Percentiles rank a stretch among this genome's conserved stretches.
phyloP scores from a whole-genome alignment of 768 basidiomycete genomes.

The Sporobolomyces phaffii region DNA sequence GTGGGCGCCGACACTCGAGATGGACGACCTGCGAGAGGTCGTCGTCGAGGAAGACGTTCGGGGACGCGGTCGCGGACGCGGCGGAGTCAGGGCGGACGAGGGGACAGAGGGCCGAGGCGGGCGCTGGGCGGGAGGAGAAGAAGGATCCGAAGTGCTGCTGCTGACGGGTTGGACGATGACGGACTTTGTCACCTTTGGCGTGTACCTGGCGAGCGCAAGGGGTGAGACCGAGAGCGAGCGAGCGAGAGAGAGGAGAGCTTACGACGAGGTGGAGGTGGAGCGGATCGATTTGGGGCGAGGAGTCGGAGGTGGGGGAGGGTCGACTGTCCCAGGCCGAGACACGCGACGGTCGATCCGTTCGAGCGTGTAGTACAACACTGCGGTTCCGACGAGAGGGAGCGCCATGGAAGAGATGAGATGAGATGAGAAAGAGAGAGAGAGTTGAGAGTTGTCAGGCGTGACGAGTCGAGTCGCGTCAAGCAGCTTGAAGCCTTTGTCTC shows the following conservation, averaged over 20 bases:
- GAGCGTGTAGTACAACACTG: conserved; percentile 1
- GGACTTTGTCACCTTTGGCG: background rate
- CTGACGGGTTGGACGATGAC: background rate
- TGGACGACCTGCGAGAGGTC: background rate
- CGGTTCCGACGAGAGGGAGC: conserved; percentile 7
- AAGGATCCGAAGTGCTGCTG: background rate
- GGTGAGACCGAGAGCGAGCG: background rate
- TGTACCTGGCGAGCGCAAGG: background rate
- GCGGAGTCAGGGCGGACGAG: background rate
- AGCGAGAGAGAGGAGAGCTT: too few species aligned
- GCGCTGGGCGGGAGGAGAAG: background rate
- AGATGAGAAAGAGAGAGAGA: background rate
- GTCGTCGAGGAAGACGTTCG: background rate
- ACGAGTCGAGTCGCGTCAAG: too few species aligned
- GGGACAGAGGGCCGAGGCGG: background rate
- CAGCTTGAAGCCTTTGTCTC: too few species aligned
- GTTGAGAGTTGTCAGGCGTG: too few species aligned
- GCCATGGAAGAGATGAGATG: background rate
- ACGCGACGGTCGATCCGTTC: background rate
- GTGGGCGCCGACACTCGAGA: conserved; percentile 1
- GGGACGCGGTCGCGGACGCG: background rate
- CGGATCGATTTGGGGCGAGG: background rate
- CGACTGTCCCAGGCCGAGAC: background rate
- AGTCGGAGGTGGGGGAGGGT: background rate
- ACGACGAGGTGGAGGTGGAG: too few species aligned